Evolutionary conservation across 2,329 filamentous ascomycete genomes (phyloP).

Genomic region (Colletotrichum sp.): DNA sequence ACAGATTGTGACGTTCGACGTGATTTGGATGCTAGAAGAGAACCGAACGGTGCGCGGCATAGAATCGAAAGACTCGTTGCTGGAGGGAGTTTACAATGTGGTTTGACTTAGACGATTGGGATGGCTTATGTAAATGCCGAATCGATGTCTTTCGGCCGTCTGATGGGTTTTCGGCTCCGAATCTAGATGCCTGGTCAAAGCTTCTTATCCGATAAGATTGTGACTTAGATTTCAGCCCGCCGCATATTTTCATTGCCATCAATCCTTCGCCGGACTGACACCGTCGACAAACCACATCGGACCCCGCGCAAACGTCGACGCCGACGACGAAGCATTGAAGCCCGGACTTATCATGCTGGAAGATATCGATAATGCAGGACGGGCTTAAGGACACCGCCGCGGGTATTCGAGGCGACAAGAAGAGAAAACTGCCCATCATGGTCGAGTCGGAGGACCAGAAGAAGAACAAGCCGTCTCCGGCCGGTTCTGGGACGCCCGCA

Average conservation of each 20-base stretch:
- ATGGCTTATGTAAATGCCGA: neutral
- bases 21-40: neutral
- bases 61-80: neutral
- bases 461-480: slow-evolving; percentile 1
- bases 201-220: slow-evolving; percentile 16
- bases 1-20: neutral
- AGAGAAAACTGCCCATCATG: slow-evolving; percentile 8
- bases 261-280: neutral
- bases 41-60: neutral
- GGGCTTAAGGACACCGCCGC: neutral
- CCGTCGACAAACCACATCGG: neutral
- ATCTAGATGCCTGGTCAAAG: neutral
- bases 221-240: neutral
- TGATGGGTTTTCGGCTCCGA: neutral
- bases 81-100: neutral
- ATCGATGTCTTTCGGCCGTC: too few species aligned
- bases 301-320: neutral
- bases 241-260: neutral
- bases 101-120: neutral
- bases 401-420: neutral
- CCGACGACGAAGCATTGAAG: neutral
- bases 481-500: slow-evolving; percentile 27
- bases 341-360: neutral
- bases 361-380: neutral
- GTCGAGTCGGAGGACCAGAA: slow-evolving; percentile 6